Percentiles rank a stretch among this genome's conserved stretches.
phyloP scores from a whole-genome alignment of 73 alveolate species.

The Paramecium caudatum region DNA sequence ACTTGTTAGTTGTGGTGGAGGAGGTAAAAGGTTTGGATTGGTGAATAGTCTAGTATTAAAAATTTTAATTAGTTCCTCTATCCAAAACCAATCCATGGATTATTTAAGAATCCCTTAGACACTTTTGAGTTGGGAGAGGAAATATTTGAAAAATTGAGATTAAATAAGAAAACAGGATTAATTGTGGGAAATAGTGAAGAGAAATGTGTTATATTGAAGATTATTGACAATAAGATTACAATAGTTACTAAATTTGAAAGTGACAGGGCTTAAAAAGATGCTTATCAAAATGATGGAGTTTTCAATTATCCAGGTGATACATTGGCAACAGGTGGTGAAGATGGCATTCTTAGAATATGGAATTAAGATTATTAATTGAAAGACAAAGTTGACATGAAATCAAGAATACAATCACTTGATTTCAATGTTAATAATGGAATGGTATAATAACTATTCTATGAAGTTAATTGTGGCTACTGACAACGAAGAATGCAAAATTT shows the following conservation, averaged over 20 bases:
- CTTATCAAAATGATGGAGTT: conserved; percentile 46
- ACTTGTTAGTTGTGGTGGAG: conserved; percentile 61
- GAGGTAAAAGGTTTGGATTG: conserved; percentile 52
- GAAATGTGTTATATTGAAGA: conserved; percentile 39
- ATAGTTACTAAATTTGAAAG: neutral
- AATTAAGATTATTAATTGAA: neutral
- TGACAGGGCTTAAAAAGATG: conserved; percentile 30
- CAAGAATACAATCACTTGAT: conserved; percentile 7
- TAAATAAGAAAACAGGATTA: neutral
- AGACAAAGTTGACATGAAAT: neutral
- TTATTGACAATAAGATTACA: neutral
- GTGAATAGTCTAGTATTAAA: conserved; percentile 11
- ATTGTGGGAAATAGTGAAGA: conserved; percentile 45
- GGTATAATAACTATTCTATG: neutral
- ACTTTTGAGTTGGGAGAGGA: conserved; percentile 39
- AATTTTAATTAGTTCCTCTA: neutral
- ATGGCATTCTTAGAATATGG: conserved; percentile 57
- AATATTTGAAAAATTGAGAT: conserved; percentile 30
- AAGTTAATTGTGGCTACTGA: conserved; percentile 53
- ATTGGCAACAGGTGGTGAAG: conserved; percentile 65
- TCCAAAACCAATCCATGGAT: conserved; percentile 54
- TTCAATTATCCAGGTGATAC: conserved; percentile 2
- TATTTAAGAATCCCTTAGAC: conserved; percentile 38
- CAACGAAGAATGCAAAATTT: conserved; percentile 44
- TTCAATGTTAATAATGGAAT: conserved; percentile 39